Conservation (phyloP, 352 stramenopile species). For the Globisporangium canariense region DNA sequence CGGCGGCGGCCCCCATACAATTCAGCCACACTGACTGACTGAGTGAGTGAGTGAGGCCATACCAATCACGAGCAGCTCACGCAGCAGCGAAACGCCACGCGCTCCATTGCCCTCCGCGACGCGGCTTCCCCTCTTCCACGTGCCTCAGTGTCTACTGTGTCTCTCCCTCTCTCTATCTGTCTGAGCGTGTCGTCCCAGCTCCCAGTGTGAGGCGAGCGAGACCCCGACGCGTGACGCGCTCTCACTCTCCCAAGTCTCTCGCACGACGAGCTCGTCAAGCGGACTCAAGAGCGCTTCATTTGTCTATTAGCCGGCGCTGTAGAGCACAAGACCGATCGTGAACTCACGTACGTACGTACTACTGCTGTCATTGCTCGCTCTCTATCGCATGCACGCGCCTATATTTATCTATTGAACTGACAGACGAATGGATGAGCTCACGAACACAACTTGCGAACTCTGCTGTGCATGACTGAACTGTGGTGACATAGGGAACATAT, state of each 20-base stretch:
- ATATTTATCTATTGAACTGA: conserved; percentile 4
- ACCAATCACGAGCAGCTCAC: conserved; percentile 1
- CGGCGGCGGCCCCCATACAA: conserved; percentile 3
- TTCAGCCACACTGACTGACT: conserved; percentile 4
- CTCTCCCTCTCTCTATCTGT: background rate
- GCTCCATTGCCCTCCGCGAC: background rate
- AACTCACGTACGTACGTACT: conserved; percentile 1
- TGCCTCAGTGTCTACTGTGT: background rate
- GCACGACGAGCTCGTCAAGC: background rate
- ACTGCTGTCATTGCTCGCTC: background rate
- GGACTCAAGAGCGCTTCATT: background rate
- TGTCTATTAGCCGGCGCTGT: background rate
- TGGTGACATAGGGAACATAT: background rate
- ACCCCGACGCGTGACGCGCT: background rate
- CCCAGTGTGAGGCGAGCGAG: background rate
- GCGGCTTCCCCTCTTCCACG: background rate
- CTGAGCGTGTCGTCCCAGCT: background rate
- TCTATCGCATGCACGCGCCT: background rate
- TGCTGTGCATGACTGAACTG: background rate
- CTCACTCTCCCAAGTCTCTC: conserved; percentile 3
- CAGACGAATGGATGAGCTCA: background rate
- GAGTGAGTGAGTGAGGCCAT: conserved; percentile 4
- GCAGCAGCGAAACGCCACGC: conserved; percentile 7
- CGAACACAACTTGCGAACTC: background rate
- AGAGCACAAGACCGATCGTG: background rate